A percentile compares a stretch with the other conserved stretches of the same genome.
phyloP scores from a whole-genome alignment of 108 stramenopile species.

The Discostella stelligeroides region DNA sequence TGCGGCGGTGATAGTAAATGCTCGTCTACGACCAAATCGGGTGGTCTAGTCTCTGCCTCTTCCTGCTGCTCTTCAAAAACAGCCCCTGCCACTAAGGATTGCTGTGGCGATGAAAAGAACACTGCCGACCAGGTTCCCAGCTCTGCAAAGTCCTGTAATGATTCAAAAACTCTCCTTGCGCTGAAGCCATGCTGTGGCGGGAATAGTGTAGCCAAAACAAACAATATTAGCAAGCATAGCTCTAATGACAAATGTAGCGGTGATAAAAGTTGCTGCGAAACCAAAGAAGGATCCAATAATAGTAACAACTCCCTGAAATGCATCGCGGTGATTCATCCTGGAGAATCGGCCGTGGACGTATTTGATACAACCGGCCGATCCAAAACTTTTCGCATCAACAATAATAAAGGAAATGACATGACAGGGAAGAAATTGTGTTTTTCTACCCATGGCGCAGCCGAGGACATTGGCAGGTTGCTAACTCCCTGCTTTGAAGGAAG shows the following conservation, averaged over 20 bases:
- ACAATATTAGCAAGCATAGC: not conserved
- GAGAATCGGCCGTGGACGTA: constrained; percentile 25
- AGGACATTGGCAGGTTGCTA: constrained; percentile 44
- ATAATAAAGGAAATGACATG: not conserved
- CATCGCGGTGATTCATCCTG: constrained; percentile 30
- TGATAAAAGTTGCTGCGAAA: not conserved
- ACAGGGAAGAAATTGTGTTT: constrained; percentile 47
- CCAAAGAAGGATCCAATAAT: constrained; percentile 14
- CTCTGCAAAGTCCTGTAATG: not conserved
- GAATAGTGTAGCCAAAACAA: not conserved
- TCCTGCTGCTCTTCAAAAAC: not conserved
- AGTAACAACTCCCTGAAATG: constrained; percentile 12
- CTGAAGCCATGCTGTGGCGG: constrained; percentile 1
- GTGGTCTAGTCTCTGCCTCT: not conserved
- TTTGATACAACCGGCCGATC: constrained; percentile 36
- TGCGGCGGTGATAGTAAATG: not conserved
- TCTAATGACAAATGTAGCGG: not conserved
- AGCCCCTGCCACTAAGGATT: constrained; percentile 1
- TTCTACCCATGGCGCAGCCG: constrained; percentile 46
- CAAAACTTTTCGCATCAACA: constrained; percentile 18
- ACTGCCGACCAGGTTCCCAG: not conserved
- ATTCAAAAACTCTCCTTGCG: not conserved
- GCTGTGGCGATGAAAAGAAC: not conserved
- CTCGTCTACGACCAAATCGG: not conserved
- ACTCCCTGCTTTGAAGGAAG: constrained; percentile 63